Evolutionary conservation across 2,329 filamentous ascomycete species (phyloP), one percentile per base, ranked within the genome.

Genomic region (Rutstroemia sp.): DNA sequence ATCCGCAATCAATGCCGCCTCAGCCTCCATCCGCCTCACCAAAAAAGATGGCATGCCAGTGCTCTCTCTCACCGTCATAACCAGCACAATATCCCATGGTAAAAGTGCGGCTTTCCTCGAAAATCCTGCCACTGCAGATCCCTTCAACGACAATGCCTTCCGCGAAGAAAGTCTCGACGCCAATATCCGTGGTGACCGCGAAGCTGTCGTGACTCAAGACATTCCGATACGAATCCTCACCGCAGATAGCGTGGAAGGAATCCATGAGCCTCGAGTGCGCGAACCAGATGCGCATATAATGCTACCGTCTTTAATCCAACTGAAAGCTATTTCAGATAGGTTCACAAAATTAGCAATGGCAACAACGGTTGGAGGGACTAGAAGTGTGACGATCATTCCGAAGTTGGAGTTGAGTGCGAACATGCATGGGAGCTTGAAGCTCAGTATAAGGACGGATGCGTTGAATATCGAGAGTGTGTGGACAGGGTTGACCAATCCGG

Each of bases 241-340:
- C 57, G 85, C 89, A 2, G 83, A 87, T 52, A 87, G 83, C 0
- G 90, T 97, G n/a, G 88, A 94, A 67, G 88, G 85, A n/a, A 85
- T 97, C 60, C 90, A 95, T 74, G 92, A 99, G 74, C 94, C 94
- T 14, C 85, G 86, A 59, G 90, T 92, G 58, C 86, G 90, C 58
- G 91, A 96, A 65, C 90, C 92, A 41, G 94, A 97, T 67, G 92
- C 96, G 2, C 88, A 97, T 72, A 95, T 99, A 67, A 85, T 91
- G 54, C 79, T 99, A 3, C 94, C 94, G 0, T 86, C 90, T 5
- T 76, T 99, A 4, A 77, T 91, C 44, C 92, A 96, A 68, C 79
- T 99, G 58, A 96, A 97, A 70, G 87, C 87, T 61, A 94, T 99
- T 60, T 95, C 90, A 4, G 94, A 99, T 71, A 86, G 94, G 53